Conservation (phyloP, 2,329 filamentous ascomycete genomes). For the Xylariaceae sp. region DNA sequence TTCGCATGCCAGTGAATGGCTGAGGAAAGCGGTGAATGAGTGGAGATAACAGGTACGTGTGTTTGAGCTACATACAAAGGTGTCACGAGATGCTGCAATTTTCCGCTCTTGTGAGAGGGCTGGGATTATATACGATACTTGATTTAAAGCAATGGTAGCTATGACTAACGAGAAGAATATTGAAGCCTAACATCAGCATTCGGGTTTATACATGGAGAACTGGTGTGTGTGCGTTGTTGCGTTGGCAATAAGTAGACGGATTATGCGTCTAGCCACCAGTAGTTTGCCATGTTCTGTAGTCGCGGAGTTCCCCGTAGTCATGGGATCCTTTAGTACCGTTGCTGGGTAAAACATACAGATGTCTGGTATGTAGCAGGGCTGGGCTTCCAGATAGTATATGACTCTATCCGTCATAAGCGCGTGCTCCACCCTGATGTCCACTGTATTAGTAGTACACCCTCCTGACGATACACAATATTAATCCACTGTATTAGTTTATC, state of each 20-base stretch:
- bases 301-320: constrained; percentile 26
- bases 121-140: background rate
- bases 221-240: too few relatives aligned
- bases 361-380: background rate
- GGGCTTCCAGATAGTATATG: constrained; percentile 1
- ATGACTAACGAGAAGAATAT: too few relatives aligned
- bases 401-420: constrained; percentile 13
- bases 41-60: constrained; percentile 8
- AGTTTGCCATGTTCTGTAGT: background rate
- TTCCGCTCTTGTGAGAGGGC: too few relatives aligned
- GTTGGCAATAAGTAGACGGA: too few relatives aligned
- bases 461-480: background rate
- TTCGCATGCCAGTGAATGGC: constrained; percentile 7
- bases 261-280: too few relatives aligned
- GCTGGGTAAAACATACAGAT: too few relatives aligned
- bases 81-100: constrained; percentile 16
- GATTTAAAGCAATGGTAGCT: too few relatives aligned
- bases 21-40: background rate
- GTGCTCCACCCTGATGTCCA: constrained; percentile 11
- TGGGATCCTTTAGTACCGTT: too few relatives aligned
- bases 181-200: too few relatives aligned
- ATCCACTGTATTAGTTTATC: background rate
- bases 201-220: too few relatives aligned
- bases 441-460: too few relatives aligned
- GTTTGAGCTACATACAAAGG: too few relatives aligned